phyloP scores from a whole-genome alignment of 1,284 basidiomycete species.

The Cutaneotrichosporon cavernicola region DNA sequence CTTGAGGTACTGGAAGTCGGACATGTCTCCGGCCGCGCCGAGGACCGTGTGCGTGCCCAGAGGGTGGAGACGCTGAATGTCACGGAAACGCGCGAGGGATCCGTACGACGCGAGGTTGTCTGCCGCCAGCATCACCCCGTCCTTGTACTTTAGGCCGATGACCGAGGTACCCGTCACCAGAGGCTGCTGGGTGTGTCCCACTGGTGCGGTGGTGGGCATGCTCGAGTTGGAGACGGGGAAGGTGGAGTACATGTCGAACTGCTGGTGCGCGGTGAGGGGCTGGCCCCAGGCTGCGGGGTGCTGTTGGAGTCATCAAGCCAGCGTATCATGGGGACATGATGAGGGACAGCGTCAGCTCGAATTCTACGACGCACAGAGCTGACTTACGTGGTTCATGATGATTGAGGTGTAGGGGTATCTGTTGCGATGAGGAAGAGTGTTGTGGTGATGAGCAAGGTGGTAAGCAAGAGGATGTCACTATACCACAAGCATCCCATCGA shows the following conservation, averaged over 20 bases:
- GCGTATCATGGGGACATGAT: neutral
- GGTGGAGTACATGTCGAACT: slow-evolving; percentile 47
- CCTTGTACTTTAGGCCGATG: slow-evolving; percentile 89
- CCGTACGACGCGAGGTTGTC: slow-evolving; percentile 98
- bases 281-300: slow-evolving; percentile 52
- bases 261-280: slow-evolving; percentile 40
- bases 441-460: neutral
- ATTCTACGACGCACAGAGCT: neutral
- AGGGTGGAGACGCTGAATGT: slow-evolving; percentile 80
- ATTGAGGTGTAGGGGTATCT: neutral
- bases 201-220: slow-evolving; percentile 19
- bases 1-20: slow-evolving; percentile 94
- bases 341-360: slow-evolving; percentile 12
- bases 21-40: slow-evolving; percentile 94
- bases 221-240: slow-evolving; percentile 31
- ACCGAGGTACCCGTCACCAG: slow-evolving; percentile 97
- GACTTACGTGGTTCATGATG: slow-evolving; percentile 35
- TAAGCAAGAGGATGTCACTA: neutral
- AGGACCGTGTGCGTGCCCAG: slow-evolving; percentile 81
- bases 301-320: slow-evolving; percentile 23
- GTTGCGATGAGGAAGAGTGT: neutral
- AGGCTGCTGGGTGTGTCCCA: slow-evolving; percentile 61
- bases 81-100: slow-evolving; percentile 94
- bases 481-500: neutral
- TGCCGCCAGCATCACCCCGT: slow-evolving; percentile 98